These are phyloP conservation scores for Plasmodiophora brassicae DNA, from an alignment of 208 protist species.

Conservation along the genomic window DNA sequence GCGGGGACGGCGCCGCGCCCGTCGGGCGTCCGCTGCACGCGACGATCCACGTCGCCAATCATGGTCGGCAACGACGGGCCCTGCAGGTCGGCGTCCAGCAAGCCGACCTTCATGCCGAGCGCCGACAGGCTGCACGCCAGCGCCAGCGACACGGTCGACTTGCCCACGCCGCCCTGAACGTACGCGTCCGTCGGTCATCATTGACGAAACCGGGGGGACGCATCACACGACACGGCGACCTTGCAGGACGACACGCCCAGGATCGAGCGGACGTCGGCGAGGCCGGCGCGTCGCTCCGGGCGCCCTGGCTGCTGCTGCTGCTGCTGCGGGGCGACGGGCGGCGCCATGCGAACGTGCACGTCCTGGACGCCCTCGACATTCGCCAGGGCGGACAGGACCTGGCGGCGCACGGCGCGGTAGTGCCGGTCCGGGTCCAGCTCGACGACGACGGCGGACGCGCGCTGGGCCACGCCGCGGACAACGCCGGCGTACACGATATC, in stretches of 20 bases:
- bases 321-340: too few species aligned
- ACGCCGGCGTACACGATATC: background rate
- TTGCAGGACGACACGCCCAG: constrained; percentile 36
- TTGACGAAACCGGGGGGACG: background rate
- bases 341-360: background rate
- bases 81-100: constrained; percentile 55
- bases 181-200: too few species aligned
- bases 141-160: constrained; percentile 55
- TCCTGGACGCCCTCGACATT: background rate
- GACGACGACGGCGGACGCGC: background rate
- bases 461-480: background rate
- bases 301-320: too few species aligned
- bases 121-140: constrained; percentile 40
- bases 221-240: too few species aligned
- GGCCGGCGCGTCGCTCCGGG: background rate
- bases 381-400: background rate
- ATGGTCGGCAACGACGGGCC: constrained; percentile 55
- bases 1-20: constrained; percentile 28
- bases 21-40: background rate
- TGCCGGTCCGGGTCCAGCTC: background rate
- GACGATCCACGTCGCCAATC: background rate
- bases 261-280: constrained; percentile 24
- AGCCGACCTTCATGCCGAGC: constrained; percentile 40
- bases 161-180: constrained; percentile 61
- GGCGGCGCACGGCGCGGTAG: background rate